Conservation (phyloP, 306 rosid species). For the Begonia peltatifolia region DNA sequence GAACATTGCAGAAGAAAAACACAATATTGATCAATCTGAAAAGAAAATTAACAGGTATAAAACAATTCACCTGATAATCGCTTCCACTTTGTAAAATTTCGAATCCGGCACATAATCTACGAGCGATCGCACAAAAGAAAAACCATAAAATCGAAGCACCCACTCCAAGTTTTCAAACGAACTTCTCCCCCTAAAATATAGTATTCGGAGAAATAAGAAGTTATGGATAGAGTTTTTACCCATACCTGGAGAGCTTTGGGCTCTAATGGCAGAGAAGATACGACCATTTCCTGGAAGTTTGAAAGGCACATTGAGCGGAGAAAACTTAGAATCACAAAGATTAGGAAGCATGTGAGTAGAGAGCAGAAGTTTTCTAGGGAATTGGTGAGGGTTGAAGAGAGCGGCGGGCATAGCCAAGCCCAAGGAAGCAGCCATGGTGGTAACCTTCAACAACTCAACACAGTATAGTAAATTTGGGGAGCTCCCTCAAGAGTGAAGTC, state of each 20-base stretch:
- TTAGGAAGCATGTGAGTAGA: conserved; percentile 9
- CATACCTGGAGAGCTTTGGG: conserved; percentile 40
- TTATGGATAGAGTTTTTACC: background rate
- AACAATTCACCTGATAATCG: conserved; percentile 48
- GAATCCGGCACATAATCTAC: conserved; percentile 55
- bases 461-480: background rate
- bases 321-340: conserved; percentile 10
- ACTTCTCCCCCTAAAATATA: background rate
- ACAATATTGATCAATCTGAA: background rate
- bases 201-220: background rate
- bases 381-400: conserved; percentile 7
- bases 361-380: conserved; percentile 20
- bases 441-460: background rate
- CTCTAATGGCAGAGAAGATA: conserved; percentile 40
- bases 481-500: too few relatives aligned
- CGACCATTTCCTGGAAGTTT: conserved; percentile 22
- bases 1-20: background rate
- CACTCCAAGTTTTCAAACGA: background rate
- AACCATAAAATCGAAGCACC: conserved; percentile 1
- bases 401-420: conserved; percentile 14
- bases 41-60: background rate
- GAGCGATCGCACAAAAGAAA: conserved; percentile 4
- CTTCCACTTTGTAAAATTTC: conserved; percentile 84
- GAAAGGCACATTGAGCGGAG: conserved; percentile 21
- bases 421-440: conserved; percentile 30